Base-by-base conservation (phyloP, 345 rosid species). In the Populus ilicifolia region DNA sequence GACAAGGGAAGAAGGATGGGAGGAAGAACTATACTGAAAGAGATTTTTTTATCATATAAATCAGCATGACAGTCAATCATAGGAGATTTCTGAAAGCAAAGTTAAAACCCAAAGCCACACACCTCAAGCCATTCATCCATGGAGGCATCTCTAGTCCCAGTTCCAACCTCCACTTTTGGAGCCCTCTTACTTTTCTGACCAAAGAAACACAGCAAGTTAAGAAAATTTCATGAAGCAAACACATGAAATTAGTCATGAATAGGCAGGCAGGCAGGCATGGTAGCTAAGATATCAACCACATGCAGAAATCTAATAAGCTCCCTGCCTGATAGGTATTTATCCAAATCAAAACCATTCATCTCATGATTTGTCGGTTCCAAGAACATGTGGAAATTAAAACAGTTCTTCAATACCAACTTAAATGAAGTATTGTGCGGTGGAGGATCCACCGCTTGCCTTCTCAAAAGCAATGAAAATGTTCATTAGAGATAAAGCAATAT, bases 71-170 rank as follows among this genome's bases (percentile, higher is more conserved):
- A 30, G 2, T 20, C 20, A 30, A 10, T 13, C 43, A 65, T n/a
- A 18, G 8, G 23, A 69, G 4, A 33, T 35, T 54, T 50, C 23
- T 61, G 25, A 48, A 71, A 50, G 54, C 35, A 25, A 48, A 62
- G 10, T 56, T 43, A 54, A 67, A 71, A 66, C 9, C 4, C 4
- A 78, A 72, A 71, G 36, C 25, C 43, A 77, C 81, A 72, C 7
- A 91, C 99, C 98, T 96, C 87, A 66, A 96, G 96, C 99, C 99
- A 96, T 79, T 96, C 99, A 75, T 96, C 97, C 88, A 84, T 79
- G 0, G 94, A 90, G 56, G 87, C 89, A 87, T 93, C 96, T 29
- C 85, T 87, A 62, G 86, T 72, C 54, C 86, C 81, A 4, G 97
- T 92, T 81, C 98, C 98, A 65, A 91, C 93, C 89, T 92, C 98